Conservation (phyloP, 1,139 yeast genomes). For the Arxiozyma slooffiae region DNA sequence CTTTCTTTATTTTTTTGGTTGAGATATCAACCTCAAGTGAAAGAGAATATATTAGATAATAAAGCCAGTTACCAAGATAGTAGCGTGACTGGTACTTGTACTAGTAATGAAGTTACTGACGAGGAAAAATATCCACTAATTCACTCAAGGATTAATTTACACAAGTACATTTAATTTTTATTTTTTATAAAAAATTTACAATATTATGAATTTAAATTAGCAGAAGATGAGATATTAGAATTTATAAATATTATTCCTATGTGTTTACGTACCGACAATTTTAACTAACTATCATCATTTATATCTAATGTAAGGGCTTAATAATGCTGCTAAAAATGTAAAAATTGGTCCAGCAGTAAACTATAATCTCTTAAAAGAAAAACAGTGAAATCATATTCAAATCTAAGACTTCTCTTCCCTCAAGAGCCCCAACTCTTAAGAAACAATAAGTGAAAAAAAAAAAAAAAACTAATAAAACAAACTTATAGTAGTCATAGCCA, state of each 20-base stretch:
- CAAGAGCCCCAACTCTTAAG: not conserved
- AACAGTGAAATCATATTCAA: slow-evolving; percentile 1
- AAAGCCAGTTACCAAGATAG: not conserved
- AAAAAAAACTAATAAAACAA: not conserved
- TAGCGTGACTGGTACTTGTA: not conserved
- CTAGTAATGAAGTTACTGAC: slow-evolving; percentile 8
- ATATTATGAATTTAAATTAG: slow-evolving; percentile 64
- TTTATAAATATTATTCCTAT: slow-evolving; percentile 48
- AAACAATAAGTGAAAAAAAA: not conserved
- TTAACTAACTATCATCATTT: slow-evolving; percentile 24
- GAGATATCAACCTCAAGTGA: not conserved
- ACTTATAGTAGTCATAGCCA: no score
- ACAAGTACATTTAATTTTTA: slow-evolving; percentile 65
- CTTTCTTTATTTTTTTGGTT: not conserved
- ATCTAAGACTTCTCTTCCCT: not conserved
- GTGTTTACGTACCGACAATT: slow-evolving; percentile 28
- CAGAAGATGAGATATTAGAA: slow-evolving; percentile 81
- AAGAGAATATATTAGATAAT: not conserved
- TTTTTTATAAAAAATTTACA: slow-evolving; percentile 71
- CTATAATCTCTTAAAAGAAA: not conserved
- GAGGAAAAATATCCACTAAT: slow-evolving; percentile 33
- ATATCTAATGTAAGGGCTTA: slow-evolving; percentile 7
- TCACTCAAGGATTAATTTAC: slow-evolving; percentile 64
- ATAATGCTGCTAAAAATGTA: not conserved
- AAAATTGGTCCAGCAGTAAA: not conserved